Evolutionary conservation across 1,284 basidiomycete genomes (phyloP).

Genomic region (Boletus semigastroideus): DNA sequence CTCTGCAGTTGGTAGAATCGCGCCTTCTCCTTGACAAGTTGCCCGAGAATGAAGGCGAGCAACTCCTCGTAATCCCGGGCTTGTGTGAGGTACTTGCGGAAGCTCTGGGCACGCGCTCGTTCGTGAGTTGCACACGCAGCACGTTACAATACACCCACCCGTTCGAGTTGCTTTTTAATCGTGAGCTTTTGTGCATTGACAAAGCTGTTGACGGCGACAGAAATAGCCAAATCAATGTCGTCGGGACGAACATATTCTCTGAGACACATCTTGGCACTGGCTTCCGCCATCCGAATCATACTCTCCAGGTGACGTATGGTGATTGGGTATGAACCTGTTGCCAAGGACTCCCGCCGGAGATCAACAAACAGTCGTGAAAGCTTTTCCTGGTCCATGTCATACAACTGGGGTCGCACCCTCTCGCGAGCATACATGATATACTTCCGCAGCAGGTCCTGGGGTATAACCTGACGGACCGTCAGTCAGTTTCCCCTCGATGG

Average conservation of each 20-base stretch:
- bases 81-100: constrained; percentile 96
- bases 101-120: constrained; percentile 56
- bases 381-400: constrained; percentile 96
- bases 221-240: constrained; percentile 97
- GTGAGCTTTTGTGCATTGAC: constrained; percentile 97
- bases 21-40: constrained; percentile 93
- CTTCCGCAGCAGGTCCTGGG: constrained; percentile 95
- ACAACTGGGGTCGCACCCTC: constrained; percentile 88
- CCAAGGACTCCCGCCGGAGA: constrained; percentile 91
- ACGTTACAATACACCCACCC: constrained; percentile 53
- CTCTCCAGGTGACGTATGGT: constrained; percentile 98
- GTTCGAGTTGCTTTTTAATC: constrained; percentile 96
- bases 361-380: constrained; percentile 95
- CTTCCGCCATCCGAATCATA: constrained; percentile 99
- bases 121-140: constrained; percentile 7
- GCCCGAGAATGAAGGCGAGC: constrained; percentile 91
- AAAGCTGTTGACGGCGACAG: constrained; percentile 93
- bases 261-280: constrained; percentile 97
- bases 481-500: constrained; percentile 9
- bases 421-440: constrained; percentile 99
- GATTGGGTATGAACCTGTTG: constrained; percentile 97
- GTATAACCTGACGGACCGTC: constrained; percentile 70
- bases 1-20: constrained; percentile 77
- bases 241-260: constrained; percentile 95
- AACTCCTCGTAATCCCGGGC: constrained; percentile 95